These are phyloP conservation scores for Cordyceps javanica DNA, from an alignment of 2,329 filamentous ascomycete genomes.

Conservation along the genomic window DNA sequence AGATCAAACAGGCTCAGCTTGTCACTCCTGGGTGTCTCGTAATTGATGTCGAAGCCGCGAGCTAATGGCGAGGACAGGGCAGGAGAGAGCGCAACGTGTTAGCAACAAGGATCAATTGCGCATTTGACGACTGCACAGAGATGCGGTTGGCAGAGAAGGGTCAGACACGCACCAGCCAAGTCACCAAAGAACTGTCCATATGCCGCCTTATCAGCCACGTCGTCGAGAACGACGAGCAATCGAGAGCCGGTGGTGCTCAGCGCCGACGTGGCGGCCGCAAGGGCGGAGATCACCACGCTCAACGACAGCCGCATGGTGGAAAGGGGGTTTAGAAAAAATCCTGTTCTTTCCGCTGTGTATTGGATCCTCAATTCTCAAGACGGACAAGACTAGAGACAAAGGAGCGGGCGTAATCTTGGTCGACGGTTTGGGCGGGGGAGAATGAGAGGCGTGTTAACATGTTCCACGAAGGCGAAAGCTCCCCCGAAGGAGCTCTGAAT, in stretches of 20 bases:
- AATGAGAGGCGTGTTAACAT: slow-evolving; percentile 2
- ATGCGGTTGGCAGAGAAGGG: too few relatives aligned
- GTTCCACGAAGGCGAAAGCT: slow-evolving; percentile 10
- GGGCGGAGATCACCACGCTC: slow-evolving; percentile 62
- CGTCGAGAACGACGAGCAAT: slow-evolving; percentile 81
- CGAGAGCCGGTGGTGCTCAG: slow-evolving; percentile 73
- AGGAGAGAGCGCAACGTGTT: slow-evolving; percentile 18
- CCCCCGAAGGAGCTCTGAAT: slow-evolving; percentile 12
- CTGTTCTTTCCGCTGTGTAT: neutral
- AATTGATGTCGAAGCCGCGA: slow-evolving; percentile 74
- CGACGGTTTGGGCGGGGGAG: neutral
- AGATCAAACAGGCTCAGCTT: slow-evolving; percentile 73
- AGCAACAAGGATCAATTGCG: neutral
- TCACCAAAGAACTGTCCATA: slow-evolving; percentile 80
- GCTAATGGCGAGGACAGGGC: slow-evolving; percentile 42
- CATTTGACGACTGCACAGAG: too few relatives aligned
- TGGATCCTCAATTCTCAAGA: neutral
- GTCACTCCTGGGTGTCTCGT: slow-evolving; percentile 78
- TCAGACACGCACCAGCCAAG: slow-evolving; percentile 54
- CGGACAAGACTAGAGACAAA: neutral
- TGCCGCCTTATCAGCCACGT: slow-evolving; percentile 68
- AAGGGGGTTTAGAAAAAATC: too few relatives aligned
- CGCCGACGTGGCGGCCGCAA: slow-evolving; percentile 63
- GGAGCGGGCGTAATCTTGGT: neutral
- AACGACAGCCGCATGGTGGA: slow-evolving; percentile 69